phyloP scores from a whole-genome alignment of 1,284 basidiomycete species.

The Ganoderma leucocontextum region DNA sequence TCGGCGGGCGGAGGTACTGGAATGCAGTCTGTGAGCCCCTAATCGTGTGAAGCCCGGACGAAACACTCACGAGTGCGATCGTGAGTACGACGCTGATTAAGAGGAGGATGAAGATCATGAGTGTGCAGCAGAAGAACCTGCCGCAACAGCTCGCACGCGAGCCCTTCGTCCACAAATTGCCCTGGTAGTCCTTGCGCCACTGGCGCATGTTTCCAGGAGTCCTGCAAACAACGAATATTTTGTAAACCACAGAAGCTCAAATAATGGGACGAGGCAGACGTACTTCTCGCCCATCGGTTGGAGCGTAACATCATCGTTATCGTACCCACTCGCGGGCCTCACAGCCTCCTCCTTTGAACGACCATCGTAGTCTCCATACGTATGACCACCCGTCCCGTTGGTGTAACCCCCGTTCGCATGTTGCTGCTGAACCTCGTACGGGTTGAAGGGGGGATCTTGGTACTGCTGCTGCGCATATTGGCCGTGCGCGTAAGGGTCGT shows the following conservation, averaged over 20 bases:
- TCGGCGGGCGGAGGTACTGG: constrained; percentile 85
- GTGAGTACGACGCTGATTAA: constrained; percentile 76
- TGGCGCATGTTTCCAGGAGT: constrained; percentile 39
- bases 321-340: constrained; percentile 31
- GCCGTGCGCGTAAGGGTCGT: constrained; percentile 54
- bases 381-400: constrained; percentile 37
- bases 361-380: constrained; percentile 42
- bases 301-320: constrained; percentile 38
- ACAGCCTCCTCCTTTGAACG: constrained; percentile 36
- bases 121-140: constrained; percentile 74
- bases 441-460: constrained; percentile 52
- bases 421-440: constrained; percentile 54
- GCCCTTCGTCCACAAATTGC: constrained; percentile 70
- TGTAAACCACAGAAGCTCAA: neutral
- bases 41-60: too few relatives aligned
- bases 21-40: neutral
- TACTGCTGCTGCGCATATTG: constrained; percentile 49
- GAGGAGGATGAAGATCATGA: constrained; percentile 71
- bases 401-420: constrained; percentile 55
- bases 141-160: constrained; percentile 63
- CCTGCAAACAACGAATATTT: constrained; percentile 22
- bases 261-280: neutral
- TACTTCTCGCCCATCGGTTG: constrained; percentile 28
- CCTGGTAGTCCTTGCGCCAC: constrained; percentile 66
- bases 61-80: constrained; percentile 69